Conservation (phyloP, 148 eudicot species). For the Arctostaphylos glauca region DNA sequence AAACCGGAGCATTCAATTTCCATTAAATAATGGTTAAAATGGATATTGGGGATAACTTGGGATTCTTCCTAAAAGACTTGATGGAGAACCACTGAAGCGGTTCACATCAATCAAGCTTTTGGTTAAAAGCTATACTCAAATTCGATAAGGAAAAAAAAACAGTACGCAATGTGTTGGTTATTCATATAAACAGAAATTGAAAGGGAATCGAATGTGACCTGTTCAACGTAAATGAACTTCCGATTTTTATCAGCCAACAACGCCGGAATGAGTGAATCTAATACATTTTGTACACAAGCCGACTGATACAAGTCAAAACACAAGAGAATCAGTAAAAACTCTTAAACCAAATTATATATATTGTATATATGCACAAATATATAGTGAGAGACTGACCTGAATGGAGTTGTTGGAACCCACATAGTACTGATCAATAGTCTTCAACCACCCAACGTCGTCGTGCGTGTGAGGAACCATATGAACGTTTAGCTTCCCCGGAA, state of each 20-base stretch:
- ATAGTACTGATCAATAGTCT: constrained; percentile 88
- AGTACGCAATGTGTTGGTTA: neutral
- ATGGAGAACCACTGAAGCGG: neutral
- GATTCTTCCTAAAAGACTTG: neutral
- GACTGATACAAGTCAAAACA: constrained; percentile 31
- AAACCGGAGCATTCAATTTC: neutral
- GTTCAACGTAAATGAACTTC: constrained; percentile 83
- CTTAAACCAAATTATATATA: neutral
- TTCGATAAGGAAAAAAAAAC: no score
- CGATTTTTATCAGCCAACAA: constrained; percentile 78
- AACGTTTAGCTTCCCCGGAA: constrained; percentile 66
- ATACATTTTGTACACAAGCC: constrained; percentile 82
- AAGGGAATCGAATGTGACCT: constrained; percentile 31
- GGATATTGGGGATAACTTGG: neutral
- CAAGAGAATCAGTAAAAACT: neutral
- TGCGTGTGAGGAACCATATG: constrained; percentile 83
- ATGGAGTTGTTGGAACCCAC: constrained; percentile 85
- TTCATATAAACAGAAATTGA: neutral
- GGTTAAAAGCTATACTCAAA: neutral
- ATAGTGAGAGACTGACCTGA: constrained; percentile 36
- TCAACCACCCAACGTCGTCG: constrained; percentile 91
- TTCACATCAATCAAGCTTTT: neutral
- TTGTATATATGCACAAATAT: neutral
- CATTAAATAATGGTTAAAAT: neutral
- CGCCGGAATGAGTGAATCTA: constrained; percentile 87